Percentiles rank a stretch among this genome's conserved stretches.
Evolutionary conservation across 2,329 filamentous ascomycete species (phyloP).

Genomic region (Biscogniauxia mediterranea): DNA sequence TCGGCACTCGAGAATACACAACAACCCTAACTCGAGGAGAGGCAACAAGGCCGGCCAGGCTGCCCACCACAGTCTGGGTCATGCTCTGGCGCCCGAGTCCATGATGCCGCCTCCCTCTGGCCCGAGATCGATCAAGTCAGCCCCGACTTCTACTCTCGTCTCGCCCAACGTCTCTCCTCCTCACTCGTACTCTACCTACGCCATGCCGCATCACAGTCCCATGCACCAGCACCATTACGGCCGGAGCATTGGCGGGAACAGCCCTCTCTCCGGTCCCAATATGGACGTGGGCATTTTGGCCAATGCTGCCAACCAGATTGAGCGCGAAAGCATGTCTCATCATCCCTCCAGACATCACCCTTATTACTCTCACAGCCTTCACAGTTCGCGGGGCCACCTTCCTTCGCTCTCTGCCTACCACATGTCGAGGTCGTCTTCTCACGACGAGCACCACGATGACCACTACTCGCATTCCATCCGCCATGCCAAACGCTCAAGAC

Average conservation of each 20-base stretch:
- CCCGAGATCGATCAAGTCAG: constrained; percentile 81
- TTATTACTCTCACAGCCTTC: constrained; percentile 50
- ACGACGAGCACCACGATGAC: constrained; percentile 75
- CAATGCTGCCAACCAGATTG: constrained; percentile 60
- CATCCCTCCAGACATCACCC: constrained; percentile 52
- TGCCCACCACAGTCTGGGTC: constrained; percentile 44
- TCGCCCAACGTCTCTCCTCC: constrained; percentile 97
- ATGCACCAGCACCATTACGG: constrained; percentile 52
- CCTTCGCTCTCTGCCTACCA: constrained; percentile 84
- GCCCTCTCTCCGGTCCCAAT: constrained; percentile 37
- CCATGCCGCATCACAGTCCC: constrained; percentile 41
- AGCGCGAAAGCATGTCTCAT: constrained; percentile 52
- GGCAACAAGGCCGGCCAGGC: constrained; percentile 73
- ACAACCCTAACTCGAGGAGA: constrained; percentile 93
- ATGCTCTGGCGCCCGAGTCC: constrained; percentile 51
- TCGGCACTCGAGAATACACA: constrained; percentile 96
- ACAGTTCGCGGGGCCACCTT: constrained; percentile 59
- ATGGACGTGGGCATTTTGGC: constrained; percentile 60
- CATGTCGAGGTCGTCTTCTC: constrained; percentile 86
- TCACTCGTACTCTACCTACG: constrained; percentile 79
- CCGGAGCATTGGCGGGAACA: constrained; percentile 41
- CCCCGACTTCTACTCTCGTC: constrained; percentile 78
- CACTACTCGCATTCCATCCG: constrained; percentile 68
- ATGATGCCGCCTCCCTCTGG: constrained; percentile 75
- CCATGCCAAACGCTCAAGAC: constrained; percentile 82